Percentiles rank a stretch among this genome's conserved stretches.
These are phyloP conservation scores for Thermoascus crustaceus DNA, from an alignment of 2,329 filamentous ascomycete genomes.

Conservation along the genomic window DNA sequence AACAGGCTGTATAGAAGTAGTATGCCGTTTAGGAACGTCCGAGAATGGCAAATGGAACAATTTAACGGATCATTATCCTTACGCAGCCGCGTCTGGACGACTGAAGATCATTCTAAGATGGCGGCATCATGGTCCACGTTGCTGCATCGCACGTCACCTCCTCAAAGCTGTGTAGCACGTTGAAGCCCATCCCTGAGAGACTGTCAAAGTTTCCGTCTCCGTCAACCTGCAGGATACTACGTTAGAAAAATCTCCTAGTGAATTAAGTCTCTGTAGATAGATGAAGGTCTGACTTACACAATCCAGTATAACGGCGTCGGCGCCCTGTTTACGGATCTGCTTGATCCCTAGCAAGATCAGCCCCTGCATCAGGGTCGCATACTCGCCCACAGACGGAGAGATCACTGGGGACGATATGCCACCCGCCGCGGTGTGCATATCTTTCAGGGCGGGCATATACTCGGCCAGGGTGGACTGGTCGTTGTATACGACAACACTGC, in stretches of 20 bases:
- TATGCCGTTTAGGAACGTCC: background rate
- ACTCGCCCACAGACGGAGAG: conserved; percentile 57
- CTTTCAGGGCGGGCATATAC: conserved; percentile 60
- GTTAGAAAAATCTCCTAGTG: background rate
- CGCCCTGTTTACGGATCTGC: conserved; percentile 72
- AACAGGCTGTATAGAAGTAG: background rate
- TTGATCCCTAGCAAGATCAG: conserved; percentile 71
- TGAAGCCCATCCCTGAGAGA: conserved; percentile 71
- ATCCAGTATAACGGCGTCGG: conserved; percentile 64
- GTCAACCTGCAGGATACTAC: conserved; percentile 47
- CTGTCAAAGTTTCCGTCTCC: conserved; percentile 66
- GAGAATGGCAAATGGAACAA: no score
- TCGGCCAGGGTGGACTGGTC: conserved; percentile 59
- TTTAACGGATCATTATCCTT: no score
- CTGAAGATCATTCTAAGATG: conserved; percentile 15
- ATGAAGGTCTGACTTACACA: conserved; percentile 53
- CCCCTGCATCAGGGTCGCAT: conserved; percentile 67
- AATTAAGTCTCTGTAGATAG: background rate
- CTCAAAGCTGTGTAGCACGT: conserved; percentile 69
- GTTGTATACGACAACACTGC: conserved; percentile 72
- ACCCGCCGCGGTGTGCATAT: conserved; percentile 51
- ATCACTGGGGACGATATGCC: conserved; percentile 77
- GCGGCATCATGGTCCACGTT: conserved; percentile 51
- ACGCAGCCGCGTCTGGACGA: background rate
- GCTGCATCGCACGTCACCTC: conserved; percentile 64